Evolutionary conservation across 495 filamentous ascomycete species (phyloP).

Genomic region (Tetracladium setigerum): DNA sequence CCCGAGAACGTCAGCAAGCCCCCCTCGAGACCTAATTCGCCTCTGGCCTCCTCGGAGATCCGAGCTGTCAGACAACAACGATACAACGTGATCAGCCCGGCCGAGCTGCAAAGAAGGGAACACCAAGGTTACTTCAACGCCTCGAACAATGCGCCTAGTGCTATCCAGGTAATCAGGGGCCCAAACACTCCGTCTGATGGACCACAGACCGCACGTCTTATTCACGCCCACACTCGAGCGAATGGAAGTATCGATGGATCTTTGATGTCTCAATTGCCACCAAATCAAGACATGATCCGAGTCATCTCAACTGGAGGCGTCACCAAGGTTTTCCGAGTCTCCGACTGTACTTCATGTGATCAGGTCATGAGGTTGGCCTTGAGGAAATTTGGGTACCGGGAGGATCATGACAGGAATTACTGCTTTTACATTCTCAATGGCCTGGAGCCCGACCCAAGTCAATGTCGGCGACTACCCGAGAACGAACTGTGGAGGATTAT

Average conservation of each 20-base stretch:
- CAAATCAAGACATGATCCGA: constrained; percentile 73
- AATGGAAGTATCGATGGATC: constrained; percentile 73
- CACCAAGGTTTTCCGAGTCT: constrained; percentile 84
- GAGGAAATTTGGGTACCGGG: constrained; percentile 69
- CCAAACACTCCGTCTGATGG: constrained; percentile 37
- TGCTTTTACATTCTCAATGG: constrained; percentile 80
- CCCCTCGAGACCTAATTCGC: constrained; percentile 64
- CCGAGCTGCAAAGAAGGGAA: constrained; percentile 41
- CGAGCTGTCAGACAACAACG: constrained; percentile 36
- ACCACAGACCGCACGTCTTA: constrained; percentile 35
- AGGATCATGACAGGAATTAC: constrained; percentile 71
- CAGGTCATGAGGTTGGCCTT: constrained; percentile 82
- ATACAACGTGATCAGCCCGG: constrained; percentile 44
- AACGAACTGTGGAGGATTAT: constrained; percentile 81
- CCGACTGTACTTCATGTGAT: constrained; percentile 81
- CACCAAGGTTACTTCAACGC: constrained; percentile 41
- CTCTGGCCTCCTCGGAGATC: constrained; percentile 46
- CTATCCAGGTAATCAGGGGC: constrained; percentile 37
- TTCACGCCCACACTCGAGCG: constrained; percentile 46
- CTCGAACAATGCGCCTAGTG: constrained; percentile 35
- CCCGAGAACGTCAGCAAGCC: constrained; percentile 39
- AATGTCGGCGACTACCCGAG: constrained; percentile 74
- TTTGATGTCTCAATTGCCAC: constrained; percentile 71
- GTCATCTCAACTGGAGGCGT: constrained; percentile 88
- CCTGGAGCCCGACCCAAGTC: constrained; percentile 67